Evolutionary conservation across 1,284 basidiomycete species (phyloP).

Genomic region (Sporisorium scitamineum): DNA sequence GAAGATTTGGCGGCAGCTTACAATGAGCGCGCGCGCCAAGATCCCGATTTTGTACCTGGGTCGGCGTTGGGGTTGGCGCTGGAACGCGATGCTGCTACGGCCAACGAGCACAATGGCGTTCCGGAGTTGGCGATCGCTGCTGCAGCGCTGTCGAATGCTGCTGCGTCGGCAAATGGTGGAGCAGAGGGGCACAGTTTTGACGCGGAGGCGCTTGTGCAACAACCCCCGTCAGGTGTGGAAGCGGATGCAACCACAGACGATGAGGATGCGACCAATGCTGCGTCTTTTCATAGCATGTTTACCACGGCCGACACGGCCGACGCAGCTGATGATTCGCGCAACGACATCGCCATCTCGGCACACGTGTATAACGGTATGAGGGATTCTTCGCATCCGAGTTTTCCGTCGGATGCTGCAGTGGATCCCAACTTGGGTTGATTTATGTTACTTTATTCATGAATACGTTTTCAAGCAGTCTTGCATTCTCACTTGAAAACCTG

Average conservation of each 20-base stretch:
- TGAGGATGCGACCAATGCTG: constrained; percentile 7
- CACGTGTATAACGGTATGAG: background rate
- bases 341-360: background rate
- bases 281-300: constrained; percentile 25
- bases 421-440: constrained; percentile 2
- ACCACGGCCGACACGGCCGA: constrained; percentile 4
- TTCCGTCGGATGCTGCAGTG: background rate
- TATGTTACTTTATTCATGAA: too few species aligned
- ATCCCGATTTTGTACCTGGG: constrained; percentile 38
- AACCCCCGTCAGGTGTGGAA: background rate
- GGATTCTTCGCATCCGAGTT: background rate
- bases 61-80: constrained; percentile 40
- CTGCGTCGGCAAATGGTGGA: constrained; percentile 19
- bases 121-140: constrained; percentile 44
- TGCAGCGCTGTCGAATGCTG: constrained; percentile 44
- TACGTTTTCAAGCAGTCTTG: background rate
- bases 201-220: background rate
- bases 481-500: too few species aligned
- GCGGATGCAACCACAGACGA: background rate
- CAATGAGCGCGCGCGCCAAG: constrained; percentile 31
- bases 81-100: constrained; percentile 21
- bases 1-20: constrained; percentile 47
- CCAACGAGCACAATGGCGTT: constrained; percentile 26
- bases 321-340: constrained; percentile 1
- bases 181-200: constrained; percentile 6